Evolutionary conservation across 2,329 filamentous ascomycete genomes (phyloP).

Genomic region (Fonsecaea pugnacius): DNA sequence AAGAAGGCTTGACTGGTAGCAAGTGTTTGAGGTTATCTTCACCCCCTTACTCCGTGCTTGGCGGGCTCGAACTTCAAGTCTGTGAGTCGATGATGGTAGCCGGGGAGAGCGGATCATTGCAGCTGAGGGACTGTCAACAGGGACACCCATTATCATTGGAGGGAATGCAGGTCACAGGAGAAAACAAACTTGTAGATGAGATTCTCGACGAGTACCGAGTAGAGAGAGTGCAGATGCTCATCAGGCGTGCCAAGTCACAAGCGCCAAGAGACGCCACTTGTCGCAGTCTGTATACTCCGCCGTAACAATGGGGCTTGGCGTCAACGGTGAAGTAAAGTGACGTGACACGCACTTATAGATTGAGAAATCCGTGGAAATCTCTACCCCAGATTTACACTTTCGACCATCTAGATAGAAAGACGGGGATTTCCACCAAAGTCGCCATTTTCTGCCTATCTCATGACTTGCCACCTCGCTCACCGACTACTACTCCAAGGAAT

Average conservation of each 20-base stretch:
- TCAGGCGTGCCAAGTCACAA: too few species aligned
- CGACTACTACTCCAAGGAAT: neutral
- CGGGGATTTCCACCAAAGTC: neutral
- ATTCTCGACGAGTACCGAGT: too few species aligned
- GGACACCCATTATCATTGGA: neutral
- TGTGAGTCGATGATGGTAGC: neutral
- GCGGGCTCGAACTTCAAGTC: neutral
- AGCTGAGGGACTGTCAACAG: neutral
- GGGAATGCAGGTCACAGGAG: neutral
- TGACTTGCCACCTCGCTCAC: neutral
- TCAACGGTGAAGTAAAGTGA: neutral
- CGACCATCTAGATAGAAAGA: neutral
- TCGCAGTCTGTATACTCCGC: neutral
- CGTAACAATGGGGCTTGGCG: neutral
- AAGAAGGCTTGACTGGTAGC: slow-evolving; percentile 16
- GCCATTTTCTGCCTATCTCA: neutral
- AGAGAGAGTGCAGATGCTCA: too few species aligned
- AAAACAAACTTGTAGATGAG: neutral
- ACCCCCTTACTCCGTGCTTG: slow-evolving; percentile 2
- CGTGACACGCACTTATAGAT: neutral
- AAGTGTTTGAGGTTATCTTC: slow-evolving; percentile 15
- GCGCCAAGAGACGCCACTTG: neutral
- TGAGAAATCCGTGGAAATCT: neutral
- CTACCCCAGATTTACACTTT: neutral
- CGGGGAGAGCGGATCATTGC: neutral